Conservation (phyloP, 2,329 filamentous ascomycete genomes). For the Aspergillus caelatus region DNA sequence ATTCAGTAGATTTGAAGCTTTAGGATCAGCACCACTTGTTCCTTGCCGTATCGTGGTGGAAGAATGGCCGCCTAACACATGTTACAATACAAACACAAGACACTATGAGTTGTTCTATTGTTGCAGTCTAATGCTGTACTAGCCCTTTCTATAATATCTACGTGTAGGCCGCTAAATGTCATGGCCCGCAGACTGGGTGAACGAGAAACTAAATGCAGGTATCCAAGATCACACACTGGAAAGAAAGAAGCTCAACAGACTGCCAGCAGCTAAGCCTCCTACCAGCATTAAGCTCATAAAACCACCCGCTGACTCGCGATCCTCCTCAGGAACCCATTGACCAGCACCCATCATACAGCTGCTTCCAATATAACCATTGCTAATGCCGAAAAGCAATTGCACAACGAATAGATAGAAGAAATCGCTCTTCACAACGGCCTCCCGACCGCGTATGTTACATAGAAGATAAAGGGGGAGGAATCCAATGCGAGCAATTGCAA, state of each 20-base stretch:
- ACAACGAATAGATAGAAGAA: constrained; percentile 84
- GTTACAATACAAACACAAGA: background rate
- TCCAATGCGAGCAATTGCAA: constrained; percentile 65
- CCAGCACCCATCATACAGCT: constrained; percentile 89
- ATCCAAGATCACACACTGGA: constrained; percentile 40
- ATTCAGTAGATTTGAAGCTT: background rate
- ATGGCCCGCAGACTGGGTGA: background rate
- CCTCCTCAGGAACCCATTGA: constrained; percentile 77
- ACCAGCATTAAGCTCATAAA: constrained; percentile 96
- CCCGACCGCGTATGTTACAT: constrained; percentile 81
- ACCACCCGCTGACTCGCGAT: constrained; percentile 84
- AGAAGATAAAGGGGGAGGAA: constrained; percentile 86
- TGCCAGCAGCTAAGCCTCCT: constrained; percentile 79
- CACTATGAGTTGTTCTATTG: background rate
- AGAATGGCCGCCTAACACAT: background rate
- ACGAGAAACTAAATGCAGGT: background rate
- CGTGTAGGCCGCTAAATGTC: background rate
- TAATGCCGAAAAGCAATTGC: constrained; percentile 79
- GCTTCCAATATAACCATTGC: constrained; percentile 84
- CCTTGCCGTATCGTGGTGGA: background rate
- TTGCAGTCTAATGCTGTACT: background rate
- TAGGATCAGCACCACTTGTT: background rate
- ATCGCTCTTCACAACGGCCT: constrained; percentile 76
- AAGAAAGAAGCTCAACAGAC: constrained; percentile 81
- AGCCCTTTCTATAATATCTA: background rate